Base-by-base conservation (phyloP, 2,329 filamentous ascomycete genomes). In the Arthrocladium fulminans region DNA sequence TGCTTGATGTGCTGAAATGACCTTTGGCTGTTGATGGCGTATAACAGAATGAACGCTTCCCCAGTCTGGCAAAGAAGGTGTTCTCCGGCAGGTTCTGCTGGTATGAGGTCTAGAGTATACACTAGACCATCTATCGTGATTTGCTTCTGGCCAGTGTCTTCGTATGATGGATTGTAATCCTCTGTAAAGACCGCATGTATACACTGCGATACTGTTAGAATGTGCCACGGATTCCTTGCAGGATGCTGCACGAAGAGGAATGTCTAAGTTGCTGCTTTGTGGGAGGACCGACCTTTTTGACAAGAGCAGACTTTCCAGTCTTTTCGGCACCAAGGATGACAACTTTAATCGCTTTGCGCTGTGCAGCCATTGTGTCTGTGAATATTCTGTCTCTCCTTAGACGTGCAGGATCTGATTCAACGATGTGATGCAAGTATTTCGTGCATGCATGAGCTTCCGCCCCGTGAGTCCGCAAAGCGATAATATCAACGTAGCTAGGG, bases 21-120 rank as follows among this genome's bases (percentile, higher is more conserved):
- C 13, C 27, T 38, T 22, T 30, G 29, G 22, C 37, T 38, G 43
- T 45, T 29, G 32, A 45, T 45, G 13, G 43, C 43, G n/a, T 45
- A 45, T 12, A 45, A 20, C 13, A 45, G 32, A n/a, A 45, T 37
- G 32, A 45, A 45, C 4, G 43, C 43, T n/a, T 45, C 43, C 22
- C 43, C 43, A 17, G 32, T 38, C 43, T 45, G 29, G 20, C 29
- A 38, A 10, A 37, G 29, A 15, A 35, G 13, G 3, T 45, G 2
- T 25, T 45, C 32, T 7, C 32, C 32, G 3, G 43, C 43, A 3
- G 41, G 41, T 19, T 45, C 29, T 15, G 43, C 43, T 8, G 32
- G 19, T 10, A 38, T 37, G 15, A 45, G 29, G 9, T 45, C 43
- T 20, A 45, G n/a, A 3, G 9, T 12, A 22, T 25, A 45, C 19